Evolutionary conservation across 108 stramenopile genomes (phyloP).

Genomic region (Halocafeteria seosinensis): DNA sequence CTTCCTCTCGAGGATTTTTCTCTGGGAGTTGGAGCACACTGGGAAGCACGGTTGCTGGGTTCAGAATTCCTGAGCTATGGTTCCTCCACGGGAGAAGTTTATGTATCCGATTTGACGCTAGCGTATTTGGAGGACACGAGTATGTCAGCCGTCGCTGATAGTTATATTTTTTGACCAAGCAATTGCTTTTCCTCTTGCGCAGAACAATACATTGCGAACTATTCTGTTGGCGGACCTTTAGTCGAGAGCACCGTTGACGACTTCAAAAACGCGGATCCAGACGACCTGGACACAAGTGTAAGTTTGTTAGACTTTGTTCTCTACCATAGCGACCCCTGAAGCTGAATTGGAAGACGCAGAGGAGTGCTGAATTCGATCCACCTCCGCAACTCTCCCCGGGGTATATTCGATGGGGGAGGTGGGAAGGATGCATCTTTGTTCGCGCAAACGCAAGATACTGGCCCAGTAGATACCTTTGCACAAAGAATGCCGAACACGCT

Average conservation of each 20-base stretch:
- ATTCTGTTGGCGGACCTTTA: neutral
- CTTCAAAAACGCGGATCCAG: neutral
- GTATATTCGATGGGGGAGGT: neutral
- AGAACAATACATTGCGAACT: constrained; percentile 3
- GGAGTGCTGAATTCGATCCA: neutral
- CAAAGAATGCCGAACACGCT: neutral
- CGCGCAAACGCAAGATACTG: neutral
- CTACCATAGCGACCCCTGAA: neutral
- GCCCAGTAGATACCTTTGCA: neutral
- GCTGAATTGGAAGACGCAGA: too few relatives aligned
- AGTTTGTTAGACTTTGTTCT: neutral
- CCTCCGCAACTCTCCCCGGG: neutral
- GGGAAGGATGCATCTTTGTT: constrained; percentile 1
- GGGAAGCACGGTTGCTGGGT: constrained; percentile 1
- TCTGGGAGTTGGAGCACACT: neutral
- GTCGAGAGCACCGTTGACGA: neutral
- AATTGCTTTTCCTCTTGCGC: too few relatives aligned
- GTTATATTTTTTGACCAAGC: too few relatives aligned
- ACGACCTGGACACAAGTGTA: too few relatives aligned
- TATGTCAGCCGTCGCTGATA: too few relatives aligned
- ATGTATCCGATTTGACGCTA: neutral
- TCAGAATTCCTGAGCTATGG: constrained; percentile 1
- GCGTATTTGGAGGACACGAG: neutral
- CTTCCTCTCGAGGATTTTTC: neutral
- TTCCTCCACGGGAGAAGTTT: neutral